Base-by-base conservation (phyloP, 1,139 yeast genomes). In the Diutina mesorugosa region DNA sequence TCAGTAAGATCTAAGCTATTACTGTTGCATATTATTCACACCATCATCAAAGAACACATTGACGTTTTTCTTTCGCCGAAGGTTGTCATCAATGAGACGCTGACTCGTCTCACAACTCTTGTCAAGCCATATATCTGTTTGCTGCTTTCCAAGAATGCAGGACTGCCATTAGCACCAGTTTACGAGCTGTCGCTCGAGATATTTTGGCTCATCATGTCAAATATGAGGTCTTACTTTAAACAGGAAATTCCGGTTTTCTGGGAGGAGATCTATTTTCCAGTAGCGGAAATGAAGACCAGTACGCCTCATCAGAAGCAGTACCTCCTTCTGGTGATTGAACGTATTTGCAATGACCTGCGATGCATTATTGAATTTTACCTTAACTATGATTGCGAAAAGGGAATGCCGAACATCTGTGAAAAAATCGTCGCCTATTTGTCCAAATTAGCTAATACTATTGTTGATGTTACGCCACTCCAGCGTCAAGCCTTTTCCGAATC, bases 231-330 rank as follows among this genome's bases (percentile, higher is more conserved):
- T 6, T 95, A 88, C 63, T 90, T 93, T 72, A 91, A 91, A 68
- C 80, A 86, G 62, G 99, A 93, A 67, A 88, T 95, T 55, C 97
- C 97, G 1, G 96, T 95, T 0, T 89, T 95, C 66, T 81, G 93
- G 73, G 88, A 86, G 57, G 98, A 93, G 66, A 90, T 93, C 55
- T 95, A 93, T 69, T 87, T 93, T 71, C 97, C 98, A 4, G 90
- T 95, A 53, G 81, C 95, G 56, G 98, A 93, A 65, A 82, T 93
- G 85, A 87, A 85, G 65, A 84, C 96, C 1, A 88, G 97, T 1
- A 90, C 97, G 0, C 74, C 90, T 9, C 97, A 93, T 66, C 99
- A 93, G 70, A 91, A 93, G 69, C 80, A 95, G 65, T 91, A 90
- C 64, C 80, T 93, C 61, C 74, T 95, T 61, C 82, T 87, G 12